phyloP scores from a whole-genome alignment of 2,329 filamentous ascomycete genomes.

The Podosphaera leucotricha region DNA sequence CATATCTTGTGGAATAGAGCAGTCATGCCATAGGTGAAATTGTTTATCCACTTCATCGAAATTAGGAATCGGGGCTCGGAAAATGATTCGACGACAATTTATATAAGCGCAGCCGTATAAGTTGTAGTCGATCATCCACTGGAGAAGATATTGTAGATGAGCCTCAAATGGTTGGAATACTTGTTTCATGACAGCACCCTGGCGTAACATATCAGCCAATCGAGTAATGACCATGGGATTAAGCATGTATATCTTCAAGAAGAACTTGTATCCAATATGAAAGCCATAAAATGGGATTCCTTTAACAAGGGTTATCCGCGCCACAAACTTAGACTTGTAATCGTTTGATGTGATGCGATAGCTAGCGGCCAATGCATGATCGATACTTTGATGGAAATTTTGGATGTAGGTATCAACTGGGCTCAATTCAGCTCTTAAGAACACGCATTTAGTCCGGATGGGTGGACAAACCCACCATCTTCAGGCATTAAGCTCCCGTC shows the following conservation, averaged over 20 bases:
- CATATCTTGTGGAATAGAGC: slow-evolving; percentile 34
- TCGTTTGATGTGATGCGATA: slow-evolving; percentile 56
- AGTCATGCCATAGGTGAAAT: slow-evolving; percentile 57
- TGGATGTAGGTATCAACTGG: slow-evolving; percentile 54
- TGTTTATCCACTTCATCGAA: slow-evolving; percentile 35
- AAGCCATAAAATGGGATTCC: slow-evolving; percentile 92
- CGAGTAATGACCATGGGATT: slow-evolving; percentile 75
- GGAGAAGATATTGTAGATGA: slow-evolving; percentile 73
- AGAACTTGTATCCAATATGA: slow-evolving; percentile 74
- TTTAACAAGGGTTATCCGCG: slow-evolving; percentile 77
- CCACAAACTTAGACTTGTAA: slow-evolving; percentile 50
- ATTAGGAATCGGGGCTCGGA: slow-evolving; percentile 52
- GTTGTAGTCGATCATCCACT: slow-evolving; percentile 98
- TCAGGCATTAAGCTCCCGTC: slow-evolving; percentile 40
- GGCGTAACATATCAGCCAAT: slow-evolving; percentile 63
- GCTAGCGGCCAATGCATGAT: slow-evolving; percentile 68
- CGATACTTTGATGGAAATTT: slow-evolving; percentile 63
- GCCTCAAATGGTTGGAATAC: slow-evolving; percentile 83
- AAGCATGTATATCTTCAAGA: slow-evolving; percentile 83
- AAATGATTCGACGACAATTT: slow-evolving; percentile 43
- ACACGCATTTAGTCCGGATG: not conserved
- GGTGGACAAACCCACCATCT: slow-evolving; percentile 31
- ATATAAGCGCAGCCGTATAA: slow-evolving; percentile 84
- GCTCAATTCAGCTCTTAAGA: slow-evolving; percentile 4
- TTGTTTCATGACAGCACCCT: slow-evolving; percentile 66